Conservation (phyloP, 225 moss, liverwort and hornwort species). For the Rhytidiadelphus loreus region DNA sequence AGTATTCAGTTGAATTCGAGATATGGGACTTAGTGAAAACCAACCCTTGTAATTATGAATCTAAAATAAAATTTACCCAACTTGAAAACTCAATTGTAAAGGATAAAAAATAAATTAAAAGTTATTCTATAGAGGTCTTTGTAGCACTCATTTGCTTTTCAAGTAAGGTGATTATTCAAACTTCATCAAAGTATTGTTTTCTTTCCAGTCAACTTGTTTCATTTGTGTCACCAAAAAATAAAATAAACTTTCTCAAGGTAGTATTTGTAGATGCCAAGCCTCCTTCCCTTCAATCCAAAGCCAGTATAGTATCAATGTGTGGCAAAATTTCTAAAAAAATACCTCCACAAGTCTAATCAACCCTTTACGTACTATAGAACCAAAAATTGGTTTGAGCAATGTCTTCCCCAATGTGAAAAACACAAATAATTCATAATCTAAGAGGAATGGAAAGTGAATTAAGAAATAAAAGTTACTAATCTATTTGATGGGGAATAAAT, state of each 20-base stretch:
- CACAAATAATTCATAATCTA: too few relatives aligned
- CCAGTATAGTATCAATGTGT: not conserved
- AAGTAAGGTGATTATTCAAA: not conserved
- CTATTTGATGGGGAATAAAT: not conserved
- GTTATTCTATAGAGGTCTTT: not conserved
- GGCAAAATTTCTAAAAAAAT: too few relatives aligned
- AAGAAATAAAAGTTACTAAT: not conserved
- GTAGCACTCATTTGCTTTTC: not conserved
- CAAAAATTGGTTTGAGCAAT: not conserved
- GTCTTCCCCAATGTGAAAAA: accelerated
- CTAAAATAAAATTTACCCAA: too few relatives aligned
- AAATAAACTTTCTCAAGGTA: not conserved
- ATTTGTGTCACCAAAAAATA: too few relatives aligned
- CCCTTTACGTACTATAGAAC: not conserved
- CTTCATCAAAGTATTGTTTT: accelerated
- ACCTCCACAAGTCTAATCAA: not conserved
- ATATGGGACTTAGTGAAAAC: not conserved
- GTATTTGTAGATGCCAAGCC: not conserved
- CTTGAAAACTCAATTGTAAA: too few relatives aligned
- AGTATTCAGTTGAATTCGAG: not conserved
- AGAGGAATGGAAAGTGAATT: not conserved
- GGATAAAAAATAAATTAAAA: not conserved
- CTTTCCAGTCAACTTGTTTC: not conserved
- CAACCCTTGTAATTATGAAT: too few relatives aligned
- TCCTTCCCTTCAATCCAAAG: accelerated